These are phyloP conservation scores for Platanus orientalis DNA, from an alignment of 164 flowering plant genomes.

Conservation along the genomic window DNA sequence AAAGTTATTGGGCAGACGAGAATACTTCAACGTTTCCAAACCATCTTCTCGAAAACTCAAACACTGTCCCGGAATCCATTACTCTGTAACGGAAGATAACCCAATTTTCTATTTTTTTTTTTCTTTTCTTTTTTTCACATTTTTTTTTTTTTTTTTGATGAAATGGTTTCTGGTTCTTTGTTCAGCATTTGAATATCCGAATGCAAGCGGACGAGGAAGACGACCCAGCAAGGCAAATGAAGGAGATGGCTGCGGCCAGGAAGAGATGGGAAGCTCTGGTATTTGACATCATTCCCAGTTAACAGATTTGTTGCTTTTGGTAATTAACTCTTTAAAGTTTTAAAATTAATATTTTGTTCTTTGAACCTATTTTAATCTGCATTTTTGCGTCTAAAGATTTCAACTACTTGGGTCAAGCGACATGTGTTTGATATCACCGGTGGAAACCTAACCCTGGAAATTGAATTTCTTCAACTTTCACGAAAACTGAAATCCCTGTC, in stretches of 20 bases:
- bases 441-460: neutral
- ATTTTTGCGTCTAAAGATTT: neutral
- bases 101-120: neutral
- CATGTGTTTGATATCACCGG: neutral
- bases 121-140: neutral
- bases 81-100: neutral
- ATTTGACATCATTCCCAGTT: constrained; percentile 13
- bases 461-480: neutral
- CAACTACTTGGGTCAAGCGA: neutral
- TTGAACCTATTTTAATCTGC: neutral
- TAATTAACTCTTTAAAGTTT: neutral
- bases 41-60: constrained; percentile 9
- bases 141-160: neutral
- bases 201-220: constrained; percentile 62
- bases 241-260: constrained; percentile 89
- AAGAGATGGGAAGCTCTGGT: constrained; percentile 99
- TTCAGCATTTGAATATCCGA: constrained; percentile 28
- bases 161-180: constrained; percentile 17
- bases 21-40: constrained; percentile 6
- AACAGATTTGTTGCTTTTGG: constrained; percentile 10
- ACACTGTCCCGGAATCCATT: constrained; percentile 1
- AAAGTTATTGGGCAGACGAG: neutral
- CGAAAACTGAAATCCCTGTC: no score
- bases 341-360: neutral
- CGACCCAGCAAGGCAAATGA: constrained; percentile 70